Percentiles rank a stretch among this genome's conserved stretches.
These are phyloP conservation scores for Colletotrichum zoysiae DNA, from an alignment of 2,329 filamentous ascomycete genomes.

Conservation along the genomic window DNA sequence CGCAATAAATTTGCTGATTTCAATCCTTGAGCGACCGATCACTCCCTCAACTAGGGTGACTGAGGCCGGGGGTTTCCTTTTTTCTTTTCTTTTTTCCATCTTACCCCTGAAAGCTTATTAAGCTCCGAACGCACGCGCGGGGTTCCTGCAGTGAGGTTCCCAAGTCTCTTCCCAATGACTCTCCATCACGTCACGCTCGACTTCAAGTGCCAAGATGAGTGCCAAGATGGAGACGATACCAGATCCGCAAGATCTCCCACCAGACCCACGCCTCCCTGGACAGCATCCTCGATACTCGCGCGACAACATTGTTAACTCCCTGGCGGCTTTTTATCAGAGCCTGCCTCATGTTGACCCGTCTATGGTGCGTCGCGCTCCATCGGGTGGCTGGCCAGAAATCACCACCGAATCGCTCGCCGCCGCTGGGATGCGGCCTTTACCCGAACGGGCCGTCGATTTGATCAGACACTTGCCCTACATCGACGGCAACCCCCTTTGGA, in stretches of 20 bases:
- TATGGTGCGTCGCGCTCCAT: slow-evolving; percentile 8
- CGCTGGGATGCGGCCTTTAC: background rate
- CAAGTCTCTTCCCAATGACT: too few relatives aligned
- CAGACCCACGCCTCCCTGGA: slow-evolving; percentile 11
- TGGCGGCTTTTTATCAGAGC: slow-evolving; percentile 6
- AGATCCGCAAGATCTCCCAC: slow-evolving; percentile 2
- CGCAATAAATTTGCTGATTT: too few relatives aligned
- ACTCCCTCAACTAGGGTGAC: too few relatives aligned
- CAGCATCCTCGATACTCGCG: slow-evolving; percentile 16
- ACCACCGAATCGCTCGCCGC: slow-evolving; percentile 12
- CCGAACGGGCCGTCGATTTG: slow-evolving; percentile 9
- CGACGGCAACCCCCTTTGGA: slow-evolving; percentile 17
- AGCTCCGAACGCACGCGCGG: too few relatives aligned
- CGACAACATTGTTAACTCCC: background rate
- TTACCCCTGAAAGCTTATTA: too few relatives aligned
- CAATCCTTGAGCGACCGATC: too few relatives aligned
- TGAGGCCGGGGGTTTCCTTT: too few relatives aligned
- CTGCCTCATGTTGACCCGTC: slow-evolving; percentile 21
- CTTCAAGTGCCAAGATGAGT: slow-evolving; percentile 14
- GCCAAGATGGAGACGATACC: slow-evolving; percentile 15
- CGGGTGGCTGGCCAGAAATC: slow-evolving; percentile 21
- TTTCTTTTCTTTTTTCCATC: too few relatives aligned
- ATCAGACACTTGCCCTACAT: slow-evolving; percentile 20
- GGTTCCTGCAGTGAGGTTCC: too few relatives aligned
- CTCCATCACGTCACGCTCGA: background rate